Evolutionary conservation across 2,329 filamentous ascomycete species (phyloP).

Genomic region (Coleophoma cylindrospora): DNA sequence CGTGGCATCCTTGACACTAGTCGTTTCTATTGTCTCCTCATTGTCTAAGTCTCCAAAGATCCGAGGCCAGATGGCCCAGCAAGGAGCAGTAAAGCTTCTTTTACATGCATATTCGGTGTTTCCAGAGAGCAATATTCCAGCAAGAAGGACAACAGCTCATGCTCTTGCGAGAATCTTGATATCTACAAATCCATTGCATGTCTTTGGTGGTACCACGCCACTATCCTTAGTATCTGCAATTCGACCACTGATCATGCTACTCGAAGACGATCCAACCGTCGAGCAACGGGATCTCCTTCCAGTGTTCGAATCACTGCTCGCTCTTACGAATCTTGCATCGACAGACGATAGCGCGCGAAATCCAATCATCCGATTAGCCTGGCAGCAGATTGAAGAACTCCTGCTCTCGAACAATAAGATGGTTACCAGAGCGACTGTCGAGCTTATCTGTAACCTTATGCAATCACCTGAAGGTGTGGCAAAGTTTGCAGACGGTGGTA

Average conservation of each 20-base stretch:
- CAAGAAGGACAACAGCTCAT: slow-evolving; percentile 63
- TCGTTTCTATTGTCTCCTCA: slow-evolving; percentile 71
- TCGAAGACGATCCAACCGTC: slow-evolving; percentile 57
- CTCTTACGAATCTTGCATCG: slow-evolving; percentile 89
- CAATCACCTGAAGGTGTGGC: slow-evolving; percentile 61
- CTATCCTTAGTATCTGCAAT: slow-evolving; percentile 76
- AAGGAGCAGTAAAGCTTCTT: slow-evolving; percentile 86
- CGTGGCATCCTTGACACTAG: slow-evolving; percentile 63
- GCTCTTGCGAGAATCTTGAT: slow-evolving; percentile 82
- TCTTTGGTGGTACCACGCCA: slow-evolving; percentile 75
- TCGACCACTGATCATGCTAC: slow-evolving; percentile 70
- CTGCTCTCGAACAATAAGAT: slow-evolving; percentile 70
- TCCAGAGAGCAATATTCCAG: slow-evolving; percentile 41
- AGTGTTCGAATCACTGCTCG: slow-evolving; percentile 84
- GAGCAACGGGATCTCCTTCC: slow-evolving; percentile 76
- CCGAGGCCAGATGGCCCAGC: slow-evolving; percentile 78
- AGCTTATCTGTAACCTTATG: slow-evolving; percentile 88
- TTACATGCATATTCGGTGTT: slow-evolving; percentile 65
- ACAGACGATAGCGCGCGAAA: slow-evolving; percentile 59
- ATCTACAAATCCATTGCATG: slow-evolving; percentile 75
- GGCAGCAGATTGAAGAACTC: slow-evolving; percentile 75
- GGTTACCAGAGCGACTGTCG: slow-evolving; percentile 77
- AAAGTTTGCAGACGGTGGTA: slow-evolving; percentile 63
- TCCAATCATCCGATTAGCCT: slow-evolving; percentile 68
- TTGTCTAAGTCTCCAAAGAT: slow-evolving; percentile 70